Conservation (phyloP, 2,329 filamentous ascomycete genomes). For the Aureobasidium melanogenum region DNA sequence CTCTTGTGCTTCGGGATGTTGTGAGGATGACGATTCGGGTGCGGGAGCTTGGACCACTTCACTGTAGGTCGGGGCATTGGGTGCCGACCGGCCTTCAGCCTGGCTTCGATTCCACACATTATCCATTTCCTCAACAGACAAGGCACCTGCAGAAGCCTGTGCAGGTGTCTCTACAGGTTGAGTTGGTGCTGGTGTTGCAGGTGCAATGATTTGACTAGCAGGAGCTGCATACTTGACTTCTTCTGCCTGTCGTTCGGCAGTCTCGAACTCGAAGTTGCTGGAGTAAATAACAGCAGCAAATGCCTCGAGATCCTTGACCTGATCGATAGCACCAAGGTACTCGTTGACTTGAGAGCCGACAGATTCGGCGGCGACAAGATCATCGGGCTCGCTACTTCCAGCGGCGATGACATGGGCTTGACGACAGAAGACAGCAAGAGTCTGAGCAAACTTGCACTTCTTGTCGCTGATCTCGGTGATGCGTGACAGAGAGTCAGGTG, state of each 20-base stretch:
- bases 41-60: slow-evolving; percentile 8
- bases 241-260: slow-evolving; percentile 23
- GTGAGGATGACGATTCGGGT: not conserved
- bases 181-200: not conserved
- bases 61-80: not conserved
- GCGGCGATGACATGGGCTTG: slow-evolving; percentile 86
- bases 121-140: not conserved
- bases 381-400: slow-evolving; percentile 55
- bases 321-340: slow-evolving; percentile 59
- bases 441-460: slow-evolving; percentile 72
- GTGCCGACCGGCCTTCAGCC: not conserved
- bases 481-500: slow-evolving; percentile 33
- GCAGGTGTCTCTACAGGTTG: not conserved
- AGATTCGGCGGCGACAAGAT: slow-evolving; percentile 22
- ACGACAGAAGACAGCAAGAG: slow-evolving; percentile 79
- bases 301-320: slow-evolving; percentile 65
- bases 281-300: slow-evolving; percentile 84
- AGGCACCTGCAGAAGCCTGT: not conserved
- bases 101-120: not conserved
- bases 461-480: slow-evolving; percentile 39
- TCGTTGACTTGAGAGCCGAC: slow-evolving; percentile 33
- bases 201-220: not conserved
- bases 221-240: not conserved
- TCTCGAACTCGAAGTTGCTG: slow-evolving; percentile 60
- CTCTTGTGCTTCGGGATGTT: not conserved